Conservation (phyloP, 768 basidiomycete genomes). For the Sarcomyxa edulis region DNA sequence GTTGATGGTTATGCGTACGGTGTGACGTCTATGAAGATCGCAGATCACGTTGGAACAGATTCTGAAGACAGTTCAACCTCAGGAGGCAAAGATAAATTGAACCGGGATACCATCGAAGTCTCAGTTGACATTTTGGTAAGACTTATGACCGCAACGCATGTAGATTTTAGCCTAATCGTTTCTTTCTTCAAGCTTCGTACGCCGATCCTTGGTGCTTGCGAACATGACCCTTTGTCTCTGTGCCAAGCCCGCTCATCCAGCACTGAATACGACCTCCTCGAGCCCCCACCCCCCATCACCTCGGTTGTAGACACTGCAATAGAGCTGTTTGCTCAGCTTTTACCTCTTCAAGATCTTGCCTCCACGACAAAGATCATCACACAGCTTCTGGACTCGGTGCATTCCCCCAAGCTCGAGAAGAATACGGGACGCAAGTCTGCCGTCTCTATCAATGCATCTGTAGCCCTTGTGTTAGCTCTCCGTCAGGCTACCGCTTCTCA, state of each 20-base stretch:
- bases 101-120: slow-evolving; percentile 77
- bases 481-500: slow-evolving; percentile 47
- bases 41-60: slow-evolving; percentile 34
- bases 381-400: slow-evolving; percentile 57
- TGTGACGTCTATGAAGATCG: slow-evolving; percentile 63
- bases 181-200: slow-evolving; percentile 49
- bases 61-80: slow-evolving; percentile 25
- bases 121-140: slow-evolving; percentile 74
- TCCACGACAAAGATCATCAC: slow-evolving; percentile 50
- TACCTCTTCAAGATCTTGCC: slow-evolving; percentile 70
- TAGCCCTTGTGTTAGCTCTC: slow-evolving; percentile 69
- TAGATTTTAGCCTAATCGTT: slow-evolving; percentile 6
- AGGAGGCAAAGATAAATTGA: slow-evolving; percentile 45
- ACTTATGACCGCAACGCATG: slow-evolving; percentile 4
- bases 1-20: slow-evolving; percentile 92
- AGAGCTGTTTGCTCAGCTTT: slow-evolving; percentile 75
- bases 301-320: slow-evolving; percentile 86
- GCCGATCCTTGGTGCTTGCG: slow-evolving; percentile 78
- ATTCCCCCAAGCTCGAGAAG: slow-evolving; percentile 77
- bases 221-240: slow-evolving; percentile 78
- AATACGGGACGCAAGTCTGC: slow-evolving; percentile 86
- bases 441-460: slow-evolving; percentile 71
- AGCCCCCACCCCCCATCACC: slow-evolving; percentile 73
- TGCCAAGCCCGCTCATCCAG: slow-evolving; percentile 46
- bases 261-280: slow-evolving; percentile 40